These are phyloP conservation scores for Halenospora varia DNA, from an alignment of 495 filamentous ascomycete species.

Conservation along the genomic window DNA sequence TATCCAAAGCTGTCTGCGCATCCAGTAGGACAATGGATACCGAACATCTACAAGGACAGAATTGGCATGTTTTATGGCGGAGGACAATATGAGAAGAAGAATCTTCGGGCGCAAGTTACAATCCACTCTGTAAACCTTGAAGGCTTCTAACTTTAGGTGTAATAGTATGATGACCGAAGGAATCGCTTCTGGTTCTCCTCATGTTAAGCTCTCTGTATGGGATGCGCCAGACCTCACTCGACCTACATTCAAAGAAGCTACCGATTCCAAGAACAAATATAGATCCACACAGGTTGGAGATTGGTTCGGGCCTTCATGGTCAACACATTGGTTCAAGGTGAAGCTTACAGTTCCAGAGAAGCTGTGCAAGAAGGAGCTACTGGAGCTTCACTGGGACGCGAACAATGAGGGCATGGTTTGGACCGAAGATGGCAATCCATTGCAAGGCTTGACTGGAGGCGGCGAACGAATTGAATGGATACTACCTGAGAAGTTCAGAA, in stretches of 20 bases:
- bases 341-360: constrained; percentile 70
- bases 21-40: constrained; percentile 76
- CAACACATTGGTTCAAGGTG: constrained; percentile 96
- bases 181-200: constrained; percentile 60
- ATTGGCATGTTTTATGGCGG: constrained; percentile 71
- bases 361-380: constrained; percentile 63
- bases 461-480: constrained; percentile 90
- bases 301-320: constrained; percentile 91
- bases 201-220: constrained; percentile 86
- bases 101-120: constrained; percentile 58
- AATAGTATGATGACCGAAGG: constrained; percentile 72
- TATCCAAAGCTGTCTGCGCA: constrained; percentile 44
- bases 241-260: constrained; percentile 88
- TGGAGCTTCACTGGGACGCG: constrained; percentile 95
- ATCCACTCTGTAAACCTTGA: background rate
- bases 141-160: background rate
- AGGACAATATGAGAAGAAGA: constrained; percentile 78
- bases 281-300: constrained; percentile 68
- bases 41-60: constrained; percentile 80
- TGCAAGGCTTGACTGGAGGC: constrained; percentile 91
- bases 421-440: constrained; percentile 78
- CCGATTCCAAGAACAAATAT: constrained; percentile 75
- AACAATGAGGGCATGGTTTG: constrained; percentile 91
- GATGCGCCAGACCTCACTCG: constrained; percentile 72
- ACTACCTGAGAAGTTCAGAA: constrained; percentile 70